A percentile compares a stretch with the other conserved stretches of the same genome.
phyloP scores from a whole-genome alignment of 2,329 filamentous ascomycete species.

The Penicillium hesseltinei region DNA sequence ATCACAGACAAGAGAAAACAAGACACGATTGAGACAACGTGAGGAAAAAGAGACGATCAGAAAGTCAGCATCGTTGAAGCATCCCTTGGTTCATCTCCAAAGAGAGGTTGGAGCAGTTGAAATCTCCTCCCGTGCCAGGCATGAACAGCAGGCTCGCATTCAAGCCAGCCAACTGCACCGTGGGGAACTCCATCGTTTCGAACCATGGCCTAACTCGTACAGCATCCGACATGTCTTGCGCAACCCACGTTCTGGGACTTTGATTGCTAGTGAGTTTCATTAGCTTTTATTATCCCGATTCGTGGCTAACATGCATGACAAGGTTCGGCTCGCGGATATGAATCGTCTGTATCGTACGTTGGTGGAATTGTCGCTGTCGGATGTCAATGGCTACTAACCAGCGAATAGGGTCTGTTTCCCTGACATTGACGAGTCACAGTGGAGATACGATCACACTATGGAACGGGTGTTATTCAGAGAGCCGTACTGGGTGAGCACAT shows the following conservation, averaged over 20 bases:
- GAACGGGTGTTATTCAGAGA: conserved; percentile 34
- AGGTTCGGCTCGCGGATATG: conserved; percentile 31
- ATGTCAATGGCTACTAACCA: conserved; percentile 6
- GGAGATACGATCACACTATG: conserved; percentile 35
- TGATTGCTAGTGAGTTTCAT: conserved; percentile 37
- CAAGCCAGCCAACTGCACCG: conserved; percentile 36
- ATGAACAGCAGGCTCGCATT: conserved; percentile 28
- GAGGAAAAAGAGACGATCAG: conserved; percentile 35
- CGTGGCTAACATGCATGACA: conserved; percentile 15
- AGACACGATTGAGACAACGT: conserved; percentile 26
- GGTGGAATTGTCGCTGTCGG: background rate
- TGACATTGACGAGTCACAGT: conserved; percentile 30
- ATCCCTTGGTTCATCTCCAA: conserved; percentile 30
- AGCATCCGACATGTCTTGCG: conserved; percentile 34
- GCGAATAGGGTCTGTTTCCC: conserved; percentile 32
- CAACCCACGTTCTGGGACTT: conserved; percentile 34
- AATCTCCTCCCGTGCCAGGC: conserved; percentile 17
- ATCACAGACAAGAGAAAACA: conserved; percentile 30
- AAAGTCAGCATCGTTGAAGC: conserved; percentile 28
- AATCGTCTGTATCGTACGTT: conserved; percentile 36
- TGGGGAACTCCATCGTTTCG: conserved; percentile 32
- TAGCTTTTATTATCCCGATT: background rate
- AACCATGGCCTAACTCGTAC: conserved; percentile 28
- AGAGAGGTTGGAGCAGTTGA: conserved; percentile 30
- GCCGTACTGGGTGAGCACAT: conserved; percentile 30